Evolutionary conservation across 768 basidiomycete genomes (phyloP).

Genomic region (Panus rudis): DNA sequence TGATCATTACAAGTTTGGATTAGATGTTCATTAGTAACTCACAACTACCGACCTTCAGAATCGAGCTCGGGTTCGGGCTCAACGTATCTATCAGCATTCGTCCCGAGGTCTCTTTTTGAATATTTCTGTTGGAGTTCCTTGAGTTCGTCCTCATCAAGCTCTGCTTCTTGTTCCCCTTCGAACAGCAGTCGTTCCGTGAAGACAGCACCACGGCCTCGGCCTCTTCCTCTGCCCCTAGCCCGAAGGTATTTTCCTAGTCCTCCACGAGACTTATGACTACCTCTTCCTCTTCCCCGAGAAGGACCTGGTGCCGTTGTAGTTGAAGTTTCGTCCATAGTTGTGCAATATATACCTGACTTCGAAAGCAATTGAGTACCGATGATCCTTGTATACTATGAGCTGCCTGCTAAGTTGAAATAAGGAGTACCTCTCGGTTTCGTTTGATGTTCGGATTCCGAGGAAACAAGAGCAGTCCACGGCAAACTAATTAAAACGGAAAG

Average conservation of each 20-base stretch:
- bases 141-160: slow-evolving; percentile 39
- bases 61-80: slow-evolving; percentile 65
- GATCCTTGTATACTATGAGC: too few species aligned
- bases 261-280: slow-evolving; percentile 54
- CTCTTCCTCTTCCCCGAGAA: slow-evolving; percentile 35
- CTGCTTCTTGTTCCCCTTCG: slow-evolving; percentile 44
- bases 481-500: too few species aligned
- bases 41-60: slow-evolving; percentile 50
- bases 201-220: slow-evolving; percentile 57
- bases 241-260: slow-evolving; percentile 71
- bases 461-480: too few species aligned
- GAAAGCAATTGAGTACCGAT: too few species aligned
- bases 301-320: too few species aligned
- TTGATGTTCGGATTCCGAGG: too few species aligned
- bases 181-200: slow-evolving; percentile 55
- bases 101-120: slow-evolving; percentile 49
- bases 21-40: neutral
- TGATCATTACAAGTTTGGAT: slow-evolving; percentile 17
- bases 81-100: slow-evolving; percentile 69
- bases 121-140: slow-evolving; percentile 46
- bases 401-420: too few species aligned
- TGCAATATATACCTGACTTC: too few species aligned
- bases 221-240: slow-evolving; percentile 57
- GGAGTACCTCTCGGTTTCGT: too few species aligned
- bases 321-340: too few species aligned